Base-by-base conservation (phyloP, 2,329 filamentous ascomycete genomes). In the Fusarium devonianum region DNA sequence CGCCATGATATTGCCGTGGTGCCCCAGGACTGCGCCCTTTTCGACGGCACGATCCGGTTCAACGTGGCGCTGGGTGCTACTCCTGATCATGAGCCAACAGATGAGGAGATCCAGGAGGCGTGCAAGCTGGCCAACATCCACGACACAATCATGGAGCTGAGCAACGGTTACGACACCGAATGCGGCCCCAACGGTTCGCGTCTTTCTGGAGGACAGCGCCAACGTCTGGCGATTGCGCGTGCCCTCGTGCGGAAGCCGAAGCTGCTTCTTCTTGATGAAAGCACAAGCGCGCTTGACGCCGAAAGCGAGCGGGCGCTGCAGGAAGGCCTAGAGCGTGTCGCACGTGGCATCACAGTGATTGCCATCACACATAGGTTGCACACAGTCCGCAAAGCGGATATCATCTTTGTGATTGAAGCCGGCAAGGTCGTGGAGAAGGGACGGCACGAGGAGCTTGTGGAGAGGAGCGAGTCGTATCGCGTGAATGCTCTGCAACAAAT, bases 241-340 rank as follows among this genome's bases (percentile, higher is more conserved):
- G 89, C 90, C 0, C 75, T 93, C 3, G 80, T 92, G 3, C 81
- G 90, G 0, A 80, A 83, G 53, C 90, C 90, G 0, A 80, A 86
- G 35, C 77, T 95, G 2, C 71, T 95, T 13, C 81, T 96, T 28
- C 77, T 95, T 1, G 91, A 96, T 63, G 90, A 95, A 75, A 88
- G 88, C 21, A 95, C 90, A 0, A 89, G 85, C 30, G 88, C 87
- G 4, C 77, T 96, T 3, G 90, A 95, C 63, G 82, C 83, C 0
- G 85, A 86, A 63, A 87, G 82, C 38, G 87, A 90, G 39, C 75
- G 77, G 5, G 71, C 86, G 8, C 79, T 95, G 17, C 82, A 89
- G 45, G 78, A 87, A 18, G 86, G 84, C 0, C 73, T 91, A 32
- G 84, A 89, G 69, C 76, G 72, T 50, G 82, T 77, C 0, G 76